Evolutionary conservation across 805 yeast species (phyloP), one percentile per base, ranked within the genome.

Genomic region (Isabelozyma gotoi): DNA sequence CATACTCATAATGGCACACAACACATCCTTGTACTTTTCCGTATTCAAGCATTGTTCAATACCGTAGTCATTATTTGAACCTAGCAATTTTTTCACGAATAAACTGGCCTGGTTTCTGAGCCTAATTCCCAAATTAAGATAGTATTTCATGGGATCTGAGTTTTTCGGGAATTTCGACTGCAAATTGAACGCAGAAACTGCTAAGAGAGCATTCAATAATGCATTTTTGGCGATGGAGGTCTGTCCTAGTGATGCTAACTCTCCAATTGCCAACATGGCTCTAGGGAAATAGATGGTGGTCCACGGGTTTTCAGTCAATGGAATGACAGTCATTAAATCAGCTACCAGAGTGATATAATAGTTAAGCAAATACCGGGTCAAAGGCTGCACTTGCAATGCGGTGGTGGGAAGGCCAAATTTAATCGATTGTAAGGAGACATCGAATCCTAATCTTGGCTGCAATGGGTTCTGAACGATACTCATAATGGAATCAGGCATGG

Each of bases 1-100:
- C 96, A 88, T 87, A 2, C 94, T 83, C 60, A 89, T 73, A 17
- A 87, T 82, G 0, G 96, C 94, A 40, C 88, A 85, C 19, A 89
- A 61, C 4, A 88, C 86, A 57, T 88, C 96, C 57, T 89, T 88
- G 61, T 89, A 88, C 59, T 85, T 85, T 55, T 85, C 76, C 33
- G 65, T 62, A 15, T 88, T 42, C 47, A 67, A 51, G 69, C 73
- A 45, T 70, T 75, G 56, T 73, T 81, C 60, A 56, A 77, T 47
- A 58, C 77, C 57, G 20, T 61, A 52, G 38, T 63, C 62, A 18
- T 52, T 57, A 21, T 63, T 62, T 5, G 71, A 56, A 34, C 66
- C 68, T 12, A 72, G 53, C 45, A 89, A 80, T 42, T 74, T 71
- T 50, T 80, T 78, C 38, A 88, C 74, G 60, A 85, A 86, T 29